These are phyloP conservation scores for Sarcodon aspratus DNA, from an alignment of 768 basidiomycete species.

Conservation along the genomic window DNA sequence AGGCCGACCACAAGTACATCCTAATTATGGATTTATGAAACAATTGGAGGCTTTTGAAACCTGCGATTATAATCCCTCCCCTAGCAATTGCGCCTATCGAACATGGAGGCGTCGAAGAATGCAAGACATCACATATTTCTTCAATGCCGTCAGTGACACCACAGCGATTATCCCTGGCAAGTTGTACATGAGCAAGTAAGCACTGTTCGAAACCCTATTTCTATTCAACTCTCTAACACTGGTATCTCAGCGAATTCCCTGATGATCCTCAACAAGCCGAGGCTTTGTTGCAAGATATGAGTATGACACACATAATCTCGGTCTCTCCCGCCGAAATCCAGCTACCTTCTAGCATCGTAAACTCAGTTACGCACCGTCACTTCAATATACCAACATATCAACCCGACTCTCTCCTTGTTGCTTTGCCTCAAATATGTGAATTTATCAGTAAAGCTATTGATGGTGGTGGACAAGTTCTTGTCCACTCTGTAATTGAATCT, in stretches of 20 bases:
- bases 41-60: slow-evolving; percentile 44
- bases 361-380: slow-evolving; percentile 24
- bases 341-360: slow-evolving; percentile 14
- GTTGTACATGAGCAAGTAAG: slow-evolving; percentile 40
- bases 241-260: slow-evolving; percentile 39
- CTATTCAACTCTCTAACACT: background rate
- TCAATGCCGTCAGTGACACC: slow-evolving; percentile 41
- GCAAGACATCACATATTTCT: slow-evolving; percentile 39
- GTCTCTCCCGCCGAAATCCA: slow-evolving; percentile 40
- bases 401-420: slow-evolving; percentile 30
- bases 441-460: slow-evolving; percentile 33
- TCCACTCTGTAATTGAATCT: slow-evolving; percentile 42
- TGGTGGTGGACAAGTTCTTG: slow-evolving; percentile 34
- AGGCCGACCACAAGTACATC: slow-evolving; percentile 27
- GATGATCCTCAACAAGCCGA: slow-evolving; percentile 36
- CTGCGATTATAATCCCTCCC: slow-evolving; percentile 35
- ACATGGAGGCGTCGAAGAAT: slow-evolving; percentile 47
- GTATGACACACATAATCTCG: slow-evolving; percentile 41
- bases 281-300: slow-evolving; percentile 37
- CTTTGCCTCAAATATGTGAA: slow-evolving; percentile 31
- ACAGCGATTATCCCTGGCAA: slow-evolving; percentile 37
- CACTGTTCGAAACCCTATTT: background rate
- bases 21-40: slow-evolving; percentile 41
- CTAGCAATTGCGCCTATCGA: slow-evolving; percentile 32
- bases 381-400: slow-evolving; percentile 27